These are phyloP conservation scores for Wickerhamomyces mucosus DNA, from an alignment of 805 yeast species.

Conservation along the genomic window DNA sequence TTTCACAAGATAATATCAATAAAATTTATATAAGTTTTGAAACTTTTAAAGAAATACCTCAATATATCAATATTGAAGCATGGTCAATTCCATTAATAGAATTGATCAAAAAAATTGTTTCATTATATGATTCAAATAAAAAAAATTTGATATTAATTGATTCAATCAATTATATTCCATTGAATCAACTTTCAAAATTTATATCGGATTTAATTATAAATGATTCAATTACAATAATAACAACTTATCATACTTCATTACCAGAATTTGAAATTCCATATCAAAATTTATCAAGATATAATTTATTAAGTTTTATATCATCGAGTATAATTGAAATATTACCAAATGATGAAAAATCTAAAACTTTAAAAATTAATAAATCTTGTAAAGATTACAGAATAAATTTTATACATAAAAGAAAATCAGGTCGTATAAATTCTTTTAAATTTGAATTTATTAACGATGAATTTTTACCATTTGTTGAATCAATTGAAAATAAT, in stretches of 20 bases:
- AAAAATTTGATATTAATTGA: constrained; percentile 51
- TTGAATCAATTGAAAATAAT: constrained; percentile 17
- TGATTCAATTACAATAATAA: constrained; percentile 36
- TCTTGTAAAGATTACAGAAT: constrained; percentile 31
- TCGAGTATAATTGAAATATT: constrained; percentile 58
- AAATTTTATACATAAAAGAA: constrained; percentile 58
- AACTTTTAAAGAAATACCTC: constrained; percentile 47
- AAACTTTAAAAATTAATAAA: background rate
- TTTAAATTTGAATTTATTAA: constrained; percentile 40
- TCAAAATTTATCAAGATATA: constrained; percentile 41
- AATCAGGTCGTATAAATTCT: constrained; percentile 66
- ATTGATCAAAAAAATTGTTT: constrained; percentile 18
- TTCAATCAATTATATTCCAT: constrained; percentile 51
- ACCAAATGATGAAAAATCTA: constrained; percentile 46
- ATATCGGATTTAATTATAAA: constrained; percentile 37
- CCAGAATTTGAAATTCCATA: constrained; percentile 23
- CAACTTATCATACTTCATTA: constrained; percentile 35
- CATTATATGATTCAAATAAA: constrained; percentile 7
- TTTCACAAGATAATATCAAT: constrained; percentile 16
- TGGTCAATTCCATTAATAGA: constrained; percentile 14
- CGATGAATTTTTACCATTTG: constrained; percentile 31
- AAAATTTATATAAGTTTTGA: constrained; percentile 61
- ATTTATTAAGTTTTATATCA: constrained; percentile 59
- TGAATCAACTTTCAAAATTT: constrained; percentile 36
- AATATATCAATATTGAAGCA: constrained; percentile 35